Evolutionary conservation across 371 early-diverging fungal species (phyloP), one percentile per base, ranked within the genome.

Genomic region (Apophysomyces variabilis): DNA sequence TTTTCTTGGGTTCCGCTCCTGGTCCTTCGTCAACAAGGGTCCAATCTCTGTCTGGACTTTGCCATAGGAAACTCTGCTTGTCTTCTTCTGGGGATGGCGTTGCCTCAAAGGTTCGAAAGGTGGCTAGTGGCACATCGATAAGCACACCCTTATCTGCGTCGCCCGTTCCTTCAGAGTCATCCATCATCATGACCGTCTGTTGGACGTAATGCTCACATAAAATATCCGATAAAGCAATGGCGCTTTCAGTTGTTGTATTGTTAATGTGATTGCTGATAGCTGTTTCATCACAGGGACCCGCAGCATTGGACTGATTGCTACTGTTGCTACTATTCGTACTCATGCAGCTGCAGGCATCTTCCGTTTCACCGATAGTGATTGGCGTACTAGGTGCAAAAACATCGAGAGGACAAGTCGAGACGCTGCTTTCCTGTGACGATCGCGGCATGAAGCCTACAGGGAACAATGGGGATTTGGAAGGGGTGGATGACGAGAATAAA

Each of bases 141-240:
- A 56, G 38, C 16, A 35, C 50, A 14, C 61, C 62, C n/a, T 60
- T 26, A 8, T 60, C 41, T 26, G 21, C 43, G n/a, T 60, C 60
- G 6, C 38, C 38, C 39, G 38, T 43, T 5, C 32, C 3, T 16
- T 16, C 60, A 13, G 43, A 14, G 5, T 69, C 62, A 21, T 61
- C 45, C 21, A 57, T 46, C 47, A 47, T 62, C 26, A 35, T 54
- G 35, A 60, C 59, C 3, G 54, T 47, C 32, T 69, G 65, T 45
- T 79, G 77, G 0, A 79, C 72, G 60, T 79, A 79, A 47, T 77
- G 80, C 21, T 79, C 80, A 38, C 80, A 79, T 36, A 79, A 45
- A 7, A 79, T 64, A 45, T 77, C 80, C 11, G 80, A 79, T 45
- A 79, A 61, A 13, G 72, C 68, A 43, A 71, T 70, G 36, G 64